Percentiles rank a stretch among this genome's conserved stretches.
Evolutionary conservation across 169 alveolate genomes (phyloP).

Genomic region (Cryptosporidium andersoni): DNA sequence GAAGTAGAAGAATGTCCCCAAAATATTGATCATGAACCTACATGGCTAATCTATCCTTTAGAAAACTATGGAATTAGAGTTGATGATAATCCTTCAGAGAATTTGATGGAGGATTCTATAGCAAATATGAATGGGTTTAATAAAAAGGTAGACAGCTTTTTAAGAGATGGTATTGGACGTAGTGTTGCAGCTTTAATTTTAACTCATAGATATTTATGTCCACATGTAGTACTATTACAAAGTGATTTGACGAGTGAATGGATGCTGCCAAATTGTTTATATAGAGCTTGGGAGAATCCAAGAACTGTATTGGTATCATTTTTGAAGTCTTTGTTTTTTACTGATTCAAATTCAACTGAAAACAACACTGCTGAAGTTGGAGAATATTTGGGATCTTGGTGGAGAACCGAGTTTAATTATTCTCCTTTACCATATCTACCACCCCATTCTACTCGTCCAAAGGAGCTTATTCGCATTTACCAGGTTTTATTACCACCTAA

Average conservation of each 20-base stretch:
- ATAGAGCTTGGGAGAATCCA: conserved; percentile 79
- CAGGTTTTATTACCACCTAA: conserved; percentile 77
- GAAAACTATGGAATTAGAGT: conserved; percentile 66
- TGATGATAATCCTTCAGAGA: conserved; percentile 23
- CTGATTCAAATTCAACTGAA: not conserved
- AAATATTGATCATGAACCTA: conserved; percentile 61
- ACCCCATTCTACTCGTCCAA: conserved; percentile 79
- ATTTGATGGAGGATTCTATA: not conserved
- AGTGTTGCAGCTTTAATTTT: conserved; percentile 76
- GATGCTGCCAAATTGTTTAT: conserved; percentile 72
- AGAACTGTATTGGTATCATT: conserved; percentile 72
- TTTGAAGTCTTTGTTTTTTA: conserved; percentile 50
- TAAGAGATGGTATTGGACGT: conserved; percentile 75
- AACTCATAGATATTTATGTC: conserved; percentile 74
- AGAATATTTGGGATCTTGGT: conserved; percentile 79
- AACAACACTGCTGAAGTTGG: conserved; percentile 74
- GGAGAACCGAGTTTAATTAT: conserved; percentile 76
- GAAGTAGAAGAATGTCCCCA: conserved; percentile 9
- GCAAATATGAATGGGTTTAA: conserved; percentile 63
- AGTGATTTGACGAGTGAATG: conserved; percentile 72
- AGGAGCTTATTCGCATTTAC: conserved; percentile 74
- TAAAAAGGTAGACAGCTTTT: conserved; percentile 58
- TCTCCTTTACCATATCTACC: conserved; percentile 77
- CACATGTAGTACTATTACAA: conserved; percentile 75
- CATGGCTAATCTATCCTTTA: conserved; percentile 58